These are phyloP conservation scores for Debaryomycetaceae sp. DNA, from an alignment of 1,139 yeast species.

Conservation along the genomic window DNA sequence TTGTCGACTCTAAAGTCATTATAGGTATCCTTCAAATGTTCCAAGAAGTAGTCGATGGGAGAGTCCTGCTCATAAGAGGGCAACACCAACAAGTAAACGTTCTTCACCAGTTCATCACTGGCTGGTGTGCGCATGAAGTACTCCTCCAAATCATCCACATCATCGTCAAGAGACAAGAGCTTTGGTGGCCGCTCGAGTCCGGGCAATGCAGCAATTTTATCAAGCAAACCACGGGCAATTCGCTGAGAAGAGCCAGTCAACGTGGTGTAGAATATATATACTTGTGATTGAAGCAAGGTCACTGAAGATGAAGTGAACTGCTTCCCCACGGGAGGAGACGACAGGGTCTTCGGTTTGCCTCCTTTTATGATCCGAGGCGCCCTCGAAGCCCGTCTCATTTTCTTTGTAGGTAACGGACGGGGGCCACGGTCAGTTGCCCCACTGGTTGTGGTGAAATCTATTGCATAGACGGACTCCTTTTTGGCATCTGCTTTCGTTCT, in stretches of 20 bases:
- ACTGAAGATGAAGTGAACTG: conserved; percentile 26
- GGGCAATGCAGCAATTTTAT: conserved; percentile 26
- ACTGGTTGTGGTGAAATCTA: conserved; percentile 33
- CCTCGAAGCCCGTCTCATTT: conserved; percentile 23
- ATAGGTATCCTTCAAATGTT: conserved; percentile 72
- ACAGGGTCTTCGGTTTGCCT: conserved; percentile 19
- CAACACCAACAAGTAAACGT: conserved; percentile 68
- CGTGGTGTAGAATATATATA: conserved; percentile 75
- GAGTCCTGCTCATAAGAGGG: conserved; percentile 94
- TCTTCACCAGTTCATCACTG: conserved; percentile 29
- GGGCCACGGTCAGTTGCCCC: too few species aligned
- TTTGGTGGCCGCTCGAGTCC: conserved; percentile 44
- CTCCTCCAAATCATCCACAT: conserved; percentile 79
- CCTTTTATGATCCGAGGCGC: conserved; percentile 40
- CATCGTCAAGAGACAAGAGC: conserved; percentile 68
- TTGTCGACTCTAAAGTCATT: conserved; percentile 85
- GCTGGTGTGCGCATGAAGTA: conserved; percentile 66
- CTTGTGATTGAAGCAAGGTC: conserved; percentile 38
- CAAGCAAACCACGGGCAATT: conserved; percentile 51
- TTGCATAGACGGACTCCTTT: conserved; percentile 32
- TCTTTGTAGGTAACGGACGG: conserved; percentile 4
- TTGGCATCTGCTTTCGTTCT: too few species aligned
- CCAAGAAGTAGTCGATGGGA: conserved; percentile 84
- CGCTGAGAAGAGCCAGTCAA: conserved; percentile 78
- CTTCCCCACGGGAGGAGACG: conserved; percentile 3